These are phyloP conservation scores for Pseudogymnoascus sp. DNA, from an alignment of 2,329 filamentous ascomycete genomes.

Conservation along the genomic window DNA sequence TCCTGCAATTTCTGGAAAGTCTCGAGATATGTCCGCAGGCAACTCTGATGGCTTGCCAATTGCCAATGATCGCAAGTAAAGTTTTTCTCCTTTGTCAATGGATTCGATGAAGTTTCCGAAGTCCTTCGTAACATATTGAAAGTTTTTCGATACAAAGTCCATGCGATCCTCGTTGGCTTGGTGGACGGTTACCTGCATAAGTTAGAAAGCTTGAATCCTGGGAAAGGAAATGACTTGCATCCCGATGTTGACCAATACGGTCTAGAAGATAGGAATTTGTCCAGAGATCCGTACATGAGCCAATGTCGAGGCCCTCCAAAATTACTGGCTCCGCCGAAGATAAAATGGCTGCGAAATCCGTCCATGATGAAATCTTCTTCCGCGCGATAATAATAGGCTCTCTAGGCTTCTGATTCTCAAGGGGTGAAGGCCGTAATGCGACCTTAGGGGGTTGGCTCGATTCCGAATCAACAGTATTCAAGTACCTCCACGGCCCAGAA, in stretches of 20 bases:
- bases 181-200: constrained; percentile 61
- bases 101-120: constrained; percentile 61
- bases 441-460: background rate
- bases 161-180: constrained; percentile 57
- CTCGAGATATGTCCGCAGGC: constrained; percentile 60
- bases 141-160: constrained; percentile 80
- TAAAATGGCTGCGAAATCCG: constrained; percentile 55
- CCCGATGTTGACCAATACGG: constrained; percentile 51
- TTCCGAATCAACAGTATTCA: constrained; percentile 16
- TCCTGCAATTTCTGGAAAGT: constrained; percentile 60
- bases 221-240: constrained; percentile 37
- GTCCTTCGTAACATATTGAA: constrained; percentile 60
- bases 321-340: constrained; percentile 53
- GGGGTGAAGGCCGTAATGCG: constrained; percentile 2
- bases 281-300: constrained; percentile 61
- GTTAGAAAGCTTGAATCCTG: constrained; percentile 13
- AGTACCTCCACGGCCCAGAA: constrained; percentile 18
- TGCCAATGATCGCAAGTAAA: constrained; percentile 77
- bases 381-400: constrained; percentile 38
- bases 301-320: constrained; percentile 57
- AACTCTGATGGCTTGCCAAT: constrained; percentile 56
- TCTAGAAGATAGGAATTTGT: constrained; percentile 57
- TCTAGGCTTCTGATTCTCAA: background rate
- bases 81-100: constrained; percentile 48
- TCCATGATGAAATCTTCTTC: constrained; percentile 40